phyloP scores from a whole-genome alignment of 2,329 filamentous ascomycete genomes.

The Xylaria sp. region DNA sequence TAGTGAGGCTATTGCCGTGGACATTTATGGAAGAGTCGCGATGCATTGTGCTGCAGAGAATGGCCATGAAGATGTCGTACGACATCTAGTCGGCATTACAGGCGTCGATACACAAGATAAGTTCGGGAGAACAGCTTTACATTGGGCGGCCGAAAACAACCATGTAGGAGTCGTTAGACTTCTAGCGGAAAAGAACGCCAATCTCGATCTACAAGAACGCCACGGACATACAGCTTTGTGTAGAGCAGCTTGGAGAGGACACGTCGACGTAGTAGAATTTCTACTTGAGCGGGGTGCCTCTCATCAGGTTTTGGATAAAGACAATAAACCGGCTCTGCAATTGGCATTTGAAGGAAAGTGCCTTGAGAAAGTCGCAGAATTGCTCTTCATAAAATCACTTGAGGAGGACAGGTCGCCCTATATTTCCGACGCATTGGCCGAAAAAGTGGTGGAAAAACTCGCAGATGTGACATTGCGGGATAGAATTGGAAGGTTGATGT shows the following conservation, averaged over 20 bases:
- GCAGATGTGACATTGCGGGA: not conserved
- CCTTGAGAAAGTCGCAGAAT: not conserved
- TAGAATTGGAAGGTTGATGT: not conserved
- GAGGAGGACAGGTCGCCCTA: too few relatives aligned
- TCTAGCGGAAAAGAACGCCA: not conserved
- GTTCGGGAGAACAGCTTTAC: constrained; percentile 4
- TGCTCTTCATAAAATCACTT: not conserved
- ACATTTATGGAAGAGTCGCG: constrained; percentile 6
- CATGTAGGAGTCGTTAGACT: not conserved
- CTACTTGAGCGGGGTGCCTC: not conserved
- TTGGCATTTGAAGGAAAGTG: not conserved
- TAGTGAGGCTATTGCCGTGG: not conserved
- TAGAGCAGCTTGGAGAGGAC: constrained; percentile 6
- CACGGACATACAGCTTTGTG: constrained; percentile 1
- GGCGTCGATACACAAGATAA: not conserved
- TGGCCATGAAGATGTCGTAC: not conserved
- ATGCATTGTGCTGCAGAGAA: constrained; percentile 6
- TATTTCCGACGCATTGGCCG: not conserved
- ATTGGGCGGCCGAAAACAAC: constrained; percentile 3
- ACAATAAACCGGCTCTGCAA: not conserved
- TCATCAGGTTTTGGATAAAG: not conserved
- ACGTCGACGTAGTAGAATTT: not conserved
- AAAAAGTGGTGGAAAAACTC: not conserved
- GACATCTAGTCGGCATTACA: not conserved
- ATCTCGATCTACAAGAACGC: not conserved